A percentile compares a stretch with the other conserved stretches of the same genome.
phyloP scores from a whole-genome alignment of 305 asterid species.

The Rubia balearica region DNA sequence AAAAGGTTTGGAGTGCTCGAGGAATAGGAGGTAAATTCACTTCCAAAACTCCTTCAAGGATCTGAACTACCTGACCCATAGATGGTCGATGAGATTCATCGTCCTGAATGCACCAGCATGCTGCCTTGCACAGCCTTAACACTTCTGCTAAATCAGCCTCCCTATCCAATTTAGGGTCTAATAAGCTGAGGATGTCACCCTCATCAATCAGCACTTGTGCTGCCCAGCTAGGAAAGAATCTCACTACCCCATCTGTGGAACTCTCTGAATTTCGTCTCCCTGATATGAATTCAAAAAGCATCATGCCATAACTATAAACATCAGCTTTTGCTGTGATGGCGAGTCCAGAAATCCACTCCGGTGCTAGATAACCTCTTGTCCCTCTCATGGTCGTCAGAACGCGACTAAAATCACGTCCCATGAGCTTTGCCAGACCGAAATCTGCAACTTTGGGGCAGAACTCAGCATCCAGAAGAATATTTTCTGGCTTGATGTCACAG shows the following conservation, averaged over 20 bases:
- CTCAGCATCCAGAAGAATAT: slow-evolving; percentile 44
- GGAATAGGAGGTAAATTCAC: slow-evolving; percentile 57
- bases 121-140: slow-evolving; percentile 42
- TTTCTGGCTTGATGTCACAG: slow-evolving; percentile 71
- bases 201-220: slow-evolving; percentile 34
- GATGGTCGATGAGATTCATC: slow-evolving; percentile 60
- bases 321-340: slow-evolving; percentile 75
- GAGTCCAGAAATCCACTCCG: slow-evolving; percentile 74
- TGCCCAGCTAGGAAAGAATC: slow-evolving; percentile 54
- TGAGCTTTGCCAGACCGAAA: slow-evolving; percentile 61
- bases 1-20: slow-evolving; percentile 42
- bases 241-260: slow-evolving; percentile 38
- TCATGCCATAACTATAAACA: slow-evolving; percentile 67
- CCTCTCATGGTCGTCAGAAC: slow-evolving; percentile 75
- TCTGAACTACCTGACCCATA: slow-evolving; percentile 66
- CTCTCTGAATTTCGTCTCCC: slow-evolving; percentile 57
- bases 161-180: slow-evolving; percentile 43
- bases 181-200: slow-evolving; percentile 43
- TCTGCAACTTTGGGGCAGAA: slow-evolving; percentile 67
- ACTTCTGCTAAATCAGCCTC: slow-evolving; percentile 46
- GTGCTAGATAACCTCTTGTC: slow-evolving; percentile 78
- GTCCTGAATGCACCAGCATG: slow-evolving; percentile 73
- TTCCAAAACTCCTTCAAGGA: slow-evolving; percentile 67
- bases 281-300: slow-evolving; percentile 66
- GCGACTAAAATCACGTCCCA: slow-evolving; percentile 74